These are phyloP conservation scores for Xylaria telfairii DNA, from an alignment of 495 filamentous ascomycete genomes.

Conservation along the genomic window DNA sequence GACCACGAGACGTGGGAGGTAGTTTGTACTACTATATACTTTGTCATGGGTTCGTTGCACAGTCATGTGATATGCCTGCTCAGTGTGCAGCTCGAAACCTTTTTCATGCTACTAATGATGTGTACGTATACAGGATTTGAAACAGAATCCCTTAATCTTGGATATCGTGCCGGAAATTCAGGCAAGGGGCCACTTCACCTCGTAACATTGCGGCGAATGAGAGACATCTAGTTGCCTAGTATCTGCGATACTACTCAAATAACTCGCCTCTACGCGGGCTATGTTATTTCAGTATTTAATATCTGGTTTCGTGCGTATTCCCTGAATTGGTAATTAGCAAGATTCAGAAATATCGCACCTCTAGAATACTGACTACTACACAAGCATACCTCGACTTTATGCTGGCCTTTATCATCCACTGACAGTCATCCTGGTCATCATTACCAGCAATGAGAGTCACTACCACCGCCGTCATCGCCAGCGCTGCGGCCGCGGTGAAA, in stretches of 20 bases:
- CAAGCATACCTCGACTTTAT: neutral
- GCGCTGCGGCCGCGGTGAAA: neutral
- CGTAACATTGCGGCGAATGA: neutral
- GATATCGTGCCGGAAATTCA: no score
- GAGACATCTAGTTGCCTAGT: neutral
- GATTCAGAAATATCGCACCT: neutral
- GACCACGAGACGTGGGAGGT: no score
- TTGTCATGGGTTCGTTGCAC: no score
- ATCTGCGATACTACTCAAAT: no score
- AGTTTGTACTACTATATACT: no score
- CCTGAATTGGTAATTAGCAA: neutral
- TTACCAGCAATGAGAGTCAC: neutral
- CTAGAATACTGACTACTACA: neutral
- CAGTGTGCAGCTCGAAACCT: neutral
- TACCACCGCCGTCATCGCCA: neutral
- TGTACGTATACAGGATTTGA: neutral
- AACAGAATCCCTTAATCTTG: neutral
- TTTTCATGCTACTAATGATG: neutral
- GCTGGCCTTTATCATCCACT: neutral
- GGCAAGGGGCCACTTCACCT: neutral
- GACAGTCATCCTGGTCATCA: neutral
- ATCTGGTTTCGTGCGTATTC: neutral
- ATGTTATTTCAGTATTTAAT: neutral
- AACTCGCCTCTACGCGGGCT: neutral
- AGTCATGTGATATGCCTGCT: neutral